phyloP scores from a whole-genome alignment of 2,329 filamentous ascomycete genomes.

The Immersiporthe knoxdaviesiana region DNA sequence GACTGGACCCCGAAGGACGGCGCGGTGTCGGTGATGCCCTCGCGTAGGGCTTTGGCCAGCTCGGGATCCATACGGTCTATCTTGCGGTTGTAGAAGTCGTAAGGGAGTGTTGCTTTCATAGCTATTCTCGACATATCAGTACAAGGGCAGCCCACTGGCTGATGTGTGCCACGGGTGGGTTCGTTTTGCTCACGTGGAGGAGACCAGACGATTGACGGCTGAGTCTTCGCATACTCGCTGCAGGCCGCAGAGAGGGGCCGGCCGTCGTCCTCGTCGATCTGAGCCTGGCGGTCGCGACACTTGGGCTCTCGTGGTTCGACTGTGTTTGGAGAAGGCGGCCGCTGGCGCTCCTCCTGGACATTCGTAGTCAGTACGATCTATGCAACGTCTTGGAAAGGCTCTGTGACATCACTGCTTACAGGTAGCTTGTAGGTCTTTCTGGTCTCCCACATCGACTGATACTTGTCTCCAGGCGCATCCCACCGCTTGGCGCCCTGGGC shows the following conservation, averaged over 20 bases:
- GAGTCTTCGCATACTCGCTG: constrained; percentile 22
- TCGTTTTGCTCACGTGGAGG: constrained; percentile 19
- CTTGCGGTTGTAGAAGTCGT: constrained; percentile 32
- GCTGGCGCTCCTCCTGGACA: constrained; percentile 21
- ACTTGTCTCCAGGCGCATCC: constrained; percentile 31
- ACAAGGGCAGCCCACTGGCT: constrained; percentile 25
- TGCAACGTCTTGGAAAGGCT: background rate
- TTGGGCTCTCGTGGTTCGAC: constrained; percentile 17
- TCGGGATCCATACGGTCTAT: constrained; percentile 41
- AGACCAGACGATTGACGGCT: constrained; percentile 26
- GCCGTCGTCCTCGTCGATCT: constrained; percentile 37
- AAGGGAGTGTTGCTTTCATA: constrained; percentile 18
- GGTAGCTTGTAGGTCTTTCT: constrained; percentile 13
- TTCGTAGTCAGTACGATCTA: constrained; percentile 1
- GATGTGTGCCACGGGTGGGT: background rate
- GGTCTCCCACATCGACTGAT: constrained; percentile 15
- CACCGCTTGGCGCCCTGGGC: constrained; percentile 41
- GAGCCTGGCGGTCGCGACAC: constrained; percentile 24
- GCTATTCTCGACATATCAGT: constrained; percentile 24
- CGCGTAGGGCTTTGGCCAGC: constrained; percentile 33
- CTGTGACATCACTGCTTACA: constrained; percentile 11
- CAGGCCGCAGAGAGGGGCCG: constrained; percentile 17
- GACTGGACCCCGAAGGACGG: constrained; percentile 22
- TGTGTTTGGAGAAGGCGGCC: constrained; percentile 26
- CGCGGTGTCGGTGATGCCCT: constrained; percentile 29